Evolutionary conservation across 169 alveolate genomes (phyloP), one percentile per base, ranked within the genome.

Genomic region (Blepharisma undulans): DNA sequence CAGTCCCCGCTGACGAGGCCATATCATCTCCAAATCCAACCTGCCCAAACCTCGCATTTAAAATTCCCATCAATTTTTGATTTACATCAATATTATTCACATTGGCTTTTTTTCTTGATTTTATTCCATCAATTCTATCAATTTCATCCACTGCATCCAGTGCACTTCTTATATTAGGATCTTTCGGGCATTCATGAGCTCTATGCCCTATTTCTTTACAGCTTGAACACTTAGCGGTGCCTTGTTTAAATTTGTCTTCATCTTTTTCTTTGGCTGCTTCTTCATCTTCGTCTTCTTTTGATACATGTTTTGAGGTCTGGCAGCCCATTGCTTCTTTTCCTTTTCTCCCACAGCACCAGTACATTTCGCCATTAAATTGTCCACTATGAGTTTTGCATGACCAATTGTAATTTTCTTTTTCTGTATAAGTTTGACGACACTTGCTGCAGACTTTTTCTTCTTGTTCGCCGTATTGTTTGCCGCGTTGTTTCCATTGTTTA

Each of bases 261-360:
- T 88, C 87, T 76, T 76, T 88, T 4, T 88, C 92, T 48, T 90
- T 79, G 48, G 76, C 93, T 14, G 25, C 93, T 32, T 87, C 96
- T 66, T 93, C 95, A 7, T 94, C 97, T 60, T 94, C 97, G 72
- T 94, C 97, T 88, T 94, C 96, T 59, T 91, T 89, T 60, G 92
- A 14, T 66, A 90, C 95, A 90, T 94, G 97, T 80, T 94, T 94
- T 6, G 94, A 72, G 59, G 79, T 85, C 90, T 76, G 19, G 80
- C 90, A 76, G 91, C 87, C 92, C 88, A 79, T 19, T 60, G 93
- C 84, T 89, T 66, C 90, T 88, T 92, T 61, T 32, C 90, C 77
- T 71, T 78, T 92, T 59, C 93, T 94, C 12, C 97, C 97, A 60
- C 97, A 94, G 82, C 97, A 94, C 96, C 97, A 94, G 92, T 94